Conservation (phyloP, 225 moss, liverwort and hornwort species). For the Pseudoscleropodium purum region DNA sequence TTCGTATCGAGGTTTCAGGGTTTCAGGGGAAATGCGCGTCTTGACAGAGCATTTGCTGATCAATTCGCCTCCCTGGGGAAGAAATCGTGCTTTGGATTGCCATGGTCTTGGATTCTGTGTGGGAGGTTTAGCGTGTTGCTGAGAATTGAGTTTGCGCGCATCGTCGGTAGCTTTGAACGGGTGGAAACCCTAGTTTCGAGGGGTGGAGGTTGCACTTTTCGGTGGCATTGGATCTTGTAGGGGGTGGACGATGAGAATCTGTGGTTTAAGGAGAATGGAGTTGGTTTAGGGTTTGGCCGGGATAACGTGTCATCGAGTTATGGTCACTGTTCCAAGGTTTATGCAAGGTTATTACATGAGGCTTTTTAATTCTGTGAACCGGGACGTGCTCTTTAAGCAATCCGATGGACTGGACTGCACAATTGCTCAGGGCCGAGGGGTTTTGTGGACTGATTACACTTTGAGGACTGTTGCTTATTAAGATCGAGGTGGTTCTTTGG, state of each 20-base stretch:
- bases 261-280: not conserved
- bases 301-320: not conserved
- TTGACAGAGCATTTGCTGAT: not conserved
- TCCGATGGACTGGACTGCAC: conserved; percentile 28
- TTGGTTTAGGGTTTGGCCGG: not conserved
- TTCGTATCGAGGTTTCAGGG: conserved; percentile 8
- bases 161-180: not conserved
- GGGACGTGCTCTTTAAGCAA: not conserved
- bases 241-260: not conserved
- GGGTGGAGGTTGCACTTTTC: not conserved
- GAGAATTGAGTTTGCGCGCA: not conserved
- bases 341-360: not conserved
- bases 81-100: not conserved
- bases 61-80: not conserved
- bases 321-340: not conserved
- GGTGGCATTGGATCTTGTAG: conserved; percentile 7
- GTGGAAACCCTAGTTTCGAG: conserved; percentile 6
- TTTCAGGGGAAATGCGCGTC: conserved; percentile 10
- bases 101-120: not conserved
- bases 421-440: conserved; percentile 11
- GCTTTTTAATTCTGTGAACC: not conserved
- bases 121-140: not conserved
- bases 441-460: conserved; percentile 1
- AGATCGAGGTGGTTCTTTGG: not conserved
- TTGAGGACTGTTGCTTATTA: not conserved